Evolutionary conservation across 208 protist genomes (phyloP).

Genomic region (Acanthamoeba healyi): DNA sequence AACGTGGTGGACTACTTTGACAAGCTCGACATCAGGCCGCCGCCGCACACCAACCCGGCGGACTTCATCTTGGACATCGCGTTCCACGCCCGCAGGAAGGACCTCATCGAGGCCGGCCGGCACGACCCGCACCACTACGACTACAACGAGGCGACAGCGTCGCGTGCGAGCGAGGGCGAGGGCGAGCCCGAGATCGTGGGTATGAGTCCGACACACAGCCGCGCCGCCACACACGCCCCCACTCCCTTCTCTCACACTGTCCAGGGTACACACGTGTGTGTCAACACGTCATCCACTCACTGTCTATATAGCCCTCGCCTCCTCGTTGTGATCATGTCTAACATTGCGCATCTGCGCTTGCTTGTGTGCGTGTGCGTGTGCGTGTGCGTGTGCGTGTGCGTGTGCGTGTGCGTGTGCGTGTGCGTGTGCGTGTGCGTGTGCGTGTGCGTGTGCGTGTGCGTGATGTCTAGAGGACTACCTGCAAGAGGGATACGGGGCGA

Average conservation of each 20-base stretch:
- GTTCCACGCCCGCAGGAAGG: conserved; percentile 54
- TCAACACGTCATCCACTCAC: too few species aligned
- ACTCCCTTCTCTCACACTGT: neutral
- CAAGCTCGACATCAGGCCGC: neutral
- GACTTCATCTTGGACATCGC: conserved; percentile 73
- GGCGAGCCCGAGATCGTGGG: neutral
- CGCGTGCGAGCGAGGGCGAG: too few species aligned
- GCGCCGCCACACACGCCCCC: neutral
- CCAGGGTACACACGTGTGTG: neutral
- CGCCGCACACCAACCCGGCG: conserved; percentile 47
- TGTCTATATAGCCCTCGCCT: too few species aligned
- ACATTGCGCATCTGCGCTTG: too few species aligned
- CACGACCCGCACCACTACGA: conserved; percentile 29
- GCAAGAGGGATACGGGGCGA: neutral
- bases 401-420: too few species aligned
- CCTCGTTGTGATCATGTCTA: too few species aligned
- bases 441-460: neutral
- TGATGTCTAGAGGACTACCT: neutral
- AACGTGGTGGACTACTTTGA: conserved; percentile 68
- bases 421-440: neutral
- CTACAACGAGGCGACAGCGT: neutral
- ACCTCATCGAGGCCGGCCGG: neutral
- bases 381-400: too few species aligned
- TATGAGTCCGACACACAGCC: too few species aligned
- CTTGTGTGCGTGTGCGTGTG: too few species aligned